A percentile compares a stretch with the other conserved stretches of the same genome.
Evolutionary conservation across 208 protist species (phyloP).

Genomic region (Sergeia podlipaevii): DNA sequence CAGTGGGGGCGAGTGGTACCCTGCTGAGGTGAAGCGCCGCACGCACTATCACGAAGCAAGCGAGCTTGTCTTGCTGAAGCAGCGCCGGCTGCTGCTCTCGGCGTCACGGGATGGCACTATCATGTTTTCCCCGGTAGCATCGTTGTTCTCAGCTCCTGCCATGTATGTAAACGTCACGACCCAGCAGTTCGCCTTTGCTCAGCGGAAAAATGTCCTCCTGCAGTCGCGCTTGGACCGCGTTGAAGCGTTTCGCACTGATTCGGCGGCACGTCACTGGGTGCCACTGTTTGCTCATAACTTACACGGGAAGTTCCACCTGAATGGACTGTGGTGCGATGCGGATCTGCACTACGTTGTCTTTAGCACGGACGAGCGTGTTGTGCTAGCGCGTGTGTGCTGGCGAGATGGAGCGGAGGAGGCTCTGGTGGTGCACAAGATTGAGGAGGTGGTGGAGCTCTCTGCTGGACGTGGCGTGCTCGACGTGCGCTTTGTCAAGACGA

Average conservation of each 20-base stretch:
- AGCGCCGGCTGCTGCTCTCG: slow-evolving; percentile 68
- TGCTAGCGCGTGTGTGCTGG: slow-evolving; percentile 53
- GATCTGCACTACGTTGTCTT: slow-evolving; percentile 61
- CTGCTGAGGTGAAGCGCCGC: slow-evolving; percentile 86
- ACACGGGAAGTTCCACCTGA: slow-evolving; percentile 61
- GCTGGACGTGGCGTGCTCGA: slow-evolving; percentile 55
- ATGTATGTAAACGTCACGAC: slow-evolving; percentile 68
- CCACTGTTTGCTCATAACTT: slow-evolving; percentile 72
- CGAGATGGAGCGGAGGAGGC: slow-evolving; percentile 30
- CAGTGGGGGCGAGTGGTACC: slow-evolving; percentile 56
- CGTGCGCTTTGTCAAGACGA: slow-evolving; percentile 33
- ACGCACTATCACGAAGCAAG: slow-evolving; percentile 88
- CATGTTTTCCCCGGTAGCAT: slow-evolving; percentile 47
- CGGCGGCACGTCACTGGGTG: slow-evolving; percentile 37
- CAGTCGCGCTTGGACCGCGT: slow-evolving; percentile 66
- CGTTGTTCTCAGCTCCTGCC: slow-evolving; percentile 64
- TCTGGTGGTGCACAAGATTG: slow-evolving; percentile 33
- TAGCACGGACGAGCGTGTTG: slow-evolving; percentile 76
- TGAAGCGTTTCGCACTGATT: slow-evolving; percentile 67
- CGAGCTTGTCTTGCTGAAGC: slow-evolving; percentile 45
- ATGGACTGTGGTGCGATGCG: slow-evolving; percentile 67
- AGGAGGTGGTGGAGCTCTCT: slow-evolving; percentile 57
- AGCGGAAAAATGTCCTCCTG: slow-evolving; percentile 50
- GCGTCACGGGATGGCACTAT: slow-evolving; percentile 77
- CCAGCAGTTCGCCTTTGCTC: slow-evolving; percentile 68